Base-by-base conservation (phyloP, 2,329 filamentous ascomycete genomes). In the Verticillium alfalfae region DNA sequence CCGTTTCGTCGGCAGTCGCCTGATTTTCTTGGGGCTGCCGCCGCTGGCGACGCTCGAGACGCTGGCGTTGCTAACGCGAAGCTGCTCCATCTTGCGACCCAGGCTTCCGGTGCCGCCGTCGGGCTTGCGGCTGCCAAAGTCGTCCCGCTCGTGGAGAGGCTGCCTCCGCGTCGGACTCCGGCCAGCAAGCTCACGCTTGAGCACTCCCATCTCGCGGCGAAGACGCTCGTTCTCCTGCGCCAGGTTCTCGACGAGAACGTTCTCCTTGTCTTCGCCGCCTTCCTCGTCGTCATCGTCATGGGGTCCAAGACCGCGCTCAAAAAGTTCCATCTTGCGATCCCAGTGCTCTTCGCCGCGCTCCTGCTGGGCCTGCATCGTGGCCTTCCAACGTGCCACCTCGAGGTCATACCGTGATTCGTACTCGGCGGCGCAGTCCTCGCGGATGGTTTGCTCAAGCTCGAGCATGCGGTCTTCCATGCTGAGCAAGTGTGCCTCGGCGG, bases 351-450 rank as follows among this genome's bases (percentile, higher is more conserved):
- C 92, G 59, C 88, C 87, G 55, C 87, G 85, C 68, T 96, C 93
- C 64, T 87, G 84, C 72, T 97, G 93, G 5, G 89, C 85, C 18
- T 91, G 89, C 73, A 93, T 85, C 0, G 87, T 89, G 0, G 84
- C 84, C 71, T 94, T 89, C 90, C 92, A 97, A n/a, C 91, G 82
- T 10, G 85, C 83, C 73, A 91, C 85, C 72, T 97, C 93, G 13
- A 88, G 78, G 22, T 87, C 84, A 56, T 97, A 82, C 12, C 87
- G 85, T 63, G 84, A 80, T 70, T 99, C 95, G 79, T 96, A 96
- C 70, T 97, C 95, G 2, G 79, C 81, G 67, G 88, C 93, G 68
- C 93, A 94, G 67, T 98, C 94, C 70, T 97, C 94, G 26, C 95
- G 88, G 36, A 98, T 86, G 6, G 89, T 88, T 67, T 91, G 88